Percentiles rank a stretch among this genome's conserved stretches.
These are phyloP conservation scores for Takakia lepidozioides DNA, from an alignment of 225 moss, liverwort and hornwort species.

Conservation along the genomic window DNA sequence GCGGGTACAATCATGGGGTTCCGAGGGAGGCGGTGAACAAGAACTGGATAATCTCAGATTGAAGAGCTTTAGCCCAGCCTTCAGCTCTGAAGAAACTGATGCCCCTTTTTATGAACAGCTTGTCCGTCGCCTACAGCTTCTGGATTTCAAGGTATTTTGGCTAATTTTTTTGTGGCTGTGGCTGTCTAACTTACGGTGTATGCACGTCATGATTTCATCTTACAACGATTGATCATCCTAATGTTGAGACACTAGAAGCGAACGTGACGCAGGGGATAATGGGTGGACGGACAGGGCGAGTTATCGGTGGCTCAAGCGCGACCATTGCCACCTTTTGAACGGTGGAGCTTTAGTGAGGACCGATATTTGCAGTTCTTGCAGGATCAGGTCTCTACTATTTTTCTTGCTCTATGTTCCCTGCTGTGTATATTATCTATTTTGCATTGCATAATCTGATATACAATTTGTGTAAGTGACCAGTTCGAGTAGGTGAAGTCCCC, in stretches of 20 bases:
- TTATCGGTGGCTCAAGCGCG: constrained; percentile 63
- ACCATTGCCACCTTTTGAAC: constrained; percentile 80
- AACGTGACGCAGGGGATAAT: background rate
- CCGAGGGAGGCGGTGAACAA: constrained; percentile 56
- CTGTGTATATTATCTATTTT: too few species aligned
- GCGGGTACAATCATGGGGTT: constrained; percentile 85
- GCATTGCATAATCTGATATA: too few species aligned
- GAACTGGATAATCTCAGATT: constrained; percentile 75
- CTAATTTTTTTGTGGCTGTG: too few species aligned
- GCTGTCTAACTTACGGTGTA: too few species aligned
- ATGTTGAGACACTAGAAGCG: too few species aligned
- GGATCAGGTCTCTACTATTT: constrained; percentile 77
- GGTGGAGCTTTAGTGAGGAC: constrained; percentile 80
- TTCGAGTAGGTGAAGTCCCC: too few species aligned
- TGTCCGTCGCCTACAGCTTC: constrained; percentile 85
- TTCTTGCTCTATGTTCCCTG: too few species aligned
- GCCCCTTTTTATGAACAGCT: constrained; percentile 91
- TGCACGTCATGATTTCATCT: too few species aligned
- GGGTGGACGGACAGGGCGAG: constrained; percentile 60
- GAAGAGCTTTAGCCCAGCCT: constrained; percentile 91
- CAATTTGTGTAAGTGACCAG: too few species aligned
- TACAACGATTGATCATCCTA: too few species aligned
- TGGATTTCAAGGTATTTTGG: constrained; percentile 97
- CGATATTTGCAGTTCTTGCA: constrained; percentile 76
- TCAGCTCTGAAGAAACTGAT: constrained; percentile 40